These are phyloP conservation scores for Xylaria flabelliformis DNA, from an alignment of 495 filamentous ascomycete genomes.

Conservation along the genomic window DNA sequence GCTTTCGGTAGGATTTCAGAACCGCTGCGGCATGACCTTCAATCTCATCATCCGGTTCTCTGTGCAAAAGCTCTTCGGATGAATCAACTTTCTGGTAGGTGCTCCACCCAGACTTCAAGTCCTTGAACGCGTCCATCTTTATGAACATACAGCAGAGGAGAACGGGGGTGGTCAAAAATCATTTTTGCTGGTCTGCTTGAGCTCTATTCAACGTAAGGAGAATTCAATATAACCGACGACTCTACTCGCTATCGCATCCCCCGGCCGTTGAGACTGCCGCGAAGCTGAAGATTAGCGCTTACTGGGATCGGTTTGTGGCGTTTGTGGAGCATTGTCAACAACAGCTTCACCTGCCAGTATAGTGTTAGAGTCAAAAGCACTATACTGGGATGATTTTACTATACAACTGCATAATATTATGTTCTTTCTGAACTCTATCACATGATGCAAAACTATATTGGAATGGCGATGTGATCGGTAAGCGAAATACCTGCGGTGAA, in stretches of 20 bases:
- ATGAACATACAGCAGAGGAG: not conserved
- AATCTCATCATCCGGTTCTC: not conserved
- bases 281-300: not conserved
- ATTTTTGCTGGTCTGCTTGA: not conserved
- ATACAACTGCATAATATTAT: not conserved
- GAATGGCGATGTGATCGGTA: not conserved
- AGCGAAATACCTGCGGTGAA: not conserved
- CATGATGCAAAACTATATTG: not conserved
- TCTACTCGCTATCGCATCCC: not conserved
- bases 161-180: not conserved
- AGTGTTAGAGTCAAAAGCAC: not conserved
- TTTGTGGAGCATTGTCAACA: not conserved
- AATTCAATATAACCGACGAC: not conserved
- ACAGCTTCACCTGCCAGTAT: not conserved
- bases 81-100: constrained; percentile 6
- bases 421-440: not conserved
- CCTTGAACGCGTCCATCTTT: constrained; percentile 1
- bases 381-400: not conserved
- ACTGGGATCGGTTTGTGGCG: not conserved
- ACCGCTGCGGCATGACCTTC: not conserved
- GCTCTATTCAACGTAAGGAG: not conserved
- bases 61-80: not conserved
- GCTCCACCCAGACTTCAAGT: not conserved
- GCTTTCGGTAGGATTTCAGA: not conserved
- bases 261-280: not conserved